Evolutionary conservation across 2,329 filamentous ascomycete species (phyloP).

Genomic region (Zalaria obscura): DNA sequence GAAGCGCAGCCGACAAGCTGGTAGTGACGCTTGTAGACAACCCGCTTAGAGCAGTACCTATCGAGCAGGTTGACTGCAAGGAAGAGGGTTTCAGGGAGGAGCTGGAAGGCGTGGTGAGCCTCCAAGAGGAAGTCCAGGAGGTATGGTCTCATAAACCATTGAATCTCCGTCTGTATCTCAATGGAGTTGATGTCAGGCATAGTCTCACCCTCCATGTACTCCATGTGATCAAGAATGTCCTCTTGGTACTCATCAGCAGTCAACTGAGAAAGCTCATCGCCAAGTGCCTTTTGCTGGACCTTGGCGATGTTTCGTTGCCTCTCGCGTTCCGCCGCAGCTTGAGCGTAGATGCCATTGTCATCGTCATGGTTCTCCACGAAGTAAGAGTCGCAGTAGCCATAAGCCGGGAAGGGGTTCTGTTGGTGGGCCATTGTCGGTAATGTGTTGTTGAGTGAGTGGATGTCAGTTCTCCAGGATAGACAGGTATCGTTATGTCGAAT

Average conservation of each 20-base stretch:
- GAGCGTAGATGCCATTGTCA: slow-evolving; percentile 37
- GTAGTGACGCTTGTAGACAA: slow-evolving; percentile 98
- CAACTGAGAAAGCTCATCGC: slow-evolving; percentile 72
- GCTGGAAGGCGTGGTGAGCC: slow-evolving; percentile 85
- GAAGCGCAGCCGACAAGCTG: slow-evolving; percentile 94
- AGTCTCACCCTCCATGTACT: slow-evolving; percentile 89
- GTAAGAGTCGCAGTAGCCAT: slow-evolving; percentile 53
- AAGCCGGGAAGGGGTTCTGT: slow-evolving; percentile 35
- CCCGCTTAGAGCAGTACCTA: slow-evolving; percentile 90
- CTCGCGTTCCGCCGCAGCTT: slow-evolving; percentile 56
- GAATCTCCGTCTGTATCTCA: slow-evolving; percentile 97
- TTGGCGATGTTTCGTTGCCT: slow-evolving; percentile 65
- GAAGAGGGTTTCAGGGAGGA: slow-evolving; percentile 90
- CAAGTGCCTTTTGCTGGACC: slow-evolving; percentile 75
- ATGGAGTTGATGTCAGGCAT: slow-evolving; percentile 94
- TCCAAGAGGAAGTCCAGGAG: slow-evolving; percentile 96
- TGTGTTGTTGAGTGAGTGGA: slow-evolving; percentile 26
- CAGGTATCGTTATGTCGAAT: slow-evolving; percentile 14
- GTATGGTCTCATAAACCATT: slow-evolving; percentile 99
- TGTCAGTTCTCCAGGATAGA: slow-evolving; percentile 34
- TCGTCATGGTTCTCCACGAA: slow-evolving; percentile 49
- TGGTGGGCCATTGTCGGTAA: slow-evolving; percentile 40
- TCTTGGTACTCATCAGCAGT: slow-evolving; percentile 86
- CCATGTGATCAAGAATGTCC: slow-evolving; percentile 88
- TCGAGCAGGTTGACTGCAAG: slow-evolving; percentile 93